Percentiles rank a stretch among this genome's conserved stretches.
Evolutionary conservation across 306 rosid species (phyloP).

Genomic region (Cucumis hystrix): DNA sequence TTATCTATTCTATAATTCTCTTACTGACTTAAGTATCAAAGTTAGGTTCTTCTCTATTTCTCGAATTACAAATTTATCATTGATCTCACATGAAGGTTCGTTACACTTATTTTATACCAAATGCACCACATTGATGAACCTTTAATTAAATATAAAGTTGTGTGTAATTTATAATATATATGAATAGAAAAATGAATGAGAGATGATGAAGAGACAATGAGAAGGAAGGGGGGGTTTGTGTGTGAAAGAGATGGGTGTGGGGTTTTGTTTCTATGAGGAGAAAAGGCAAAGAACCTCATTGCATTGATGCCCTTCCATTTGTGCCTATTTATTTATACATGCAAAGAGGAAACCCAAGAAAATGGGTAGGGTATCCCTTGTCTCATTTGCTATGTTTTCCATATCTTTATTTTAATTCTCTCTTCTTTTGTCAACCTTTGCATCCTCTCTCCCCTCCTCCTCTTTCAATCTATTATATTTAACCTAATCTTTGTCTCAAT

Average conservation of each 20-base stretch:
- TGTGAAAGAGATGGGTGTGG: neutral
- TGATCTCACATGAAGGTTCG: too few species aligned
- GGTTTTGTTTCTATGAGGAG: neutral
- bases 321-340: neutral
- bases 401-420: neutral
- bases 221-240: neutral
- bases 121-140: too few species aligned
- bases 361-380: conserved; percentile 8
- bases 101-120: too few species aligned
- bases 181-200: neutral
- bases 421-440: neutral
- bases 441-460: neutral
- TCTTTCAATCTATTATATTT: too few species aligned
- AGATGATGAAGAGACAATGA: neutral
- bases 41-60: too few species aligned
- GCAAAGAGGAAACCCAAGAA: neutral
- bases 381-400: neutral
- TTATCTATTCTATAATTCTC: too few species aligned
- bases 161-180: neutral
- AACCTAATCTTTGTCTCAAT: too few species aligned
- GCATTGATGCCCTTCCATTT: neutral
- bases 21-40: too few species aligned
- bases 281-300: neutral
- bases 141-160: neutral
- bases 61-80: too few species aligned